Conservation (phyloP, 805 yeast species). For the Ogataea parapolymorpha region DNA sequence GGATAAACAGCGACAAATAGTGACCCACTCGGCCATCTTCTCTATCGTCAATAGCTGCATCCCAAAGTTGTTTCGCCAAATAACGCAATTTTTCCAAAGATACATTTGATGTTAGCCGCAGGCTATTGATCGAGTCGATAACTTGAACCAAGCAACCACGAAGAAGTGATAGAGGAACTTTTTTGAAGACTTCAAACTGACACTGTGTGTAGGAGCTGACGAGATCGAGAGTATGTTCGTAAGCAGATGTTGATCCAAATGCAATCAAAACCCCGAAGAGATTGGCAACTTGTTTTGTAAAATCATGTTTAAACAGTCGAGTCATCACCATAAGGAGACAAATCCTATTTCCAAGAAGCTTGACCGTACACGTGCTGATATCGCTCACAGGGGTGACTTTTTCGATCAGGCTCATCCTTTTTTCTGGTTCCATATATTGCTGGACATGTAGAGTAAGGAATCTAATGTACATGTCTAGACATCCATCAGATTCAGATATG, state of each 20-base stretch:
- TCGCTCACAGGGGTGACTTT: constrained; percentile 34
- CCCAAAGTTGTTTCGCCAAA: constrained; percentile 8
- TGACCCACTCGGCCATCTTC: background rate
- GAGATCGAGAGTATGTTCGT: constrained; percentile 13
- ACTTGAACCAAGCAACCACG: constrained; percentile 16
- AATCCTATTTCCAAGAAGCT: constrained; percentile 28
- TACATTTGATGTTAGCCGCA: constrained; percentile 1
- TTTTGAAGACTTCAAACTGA: constrained; percentile 11
- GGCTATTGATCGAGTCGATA: constrained; percentile 16
- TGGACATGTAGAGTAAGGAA: constrained; percentile 24
- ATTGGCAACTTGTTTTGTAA: constrained; percentile 20
- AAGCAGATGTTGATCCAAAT: constrained; percentile 11
- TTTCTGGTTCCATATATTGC: constrained; percentile 15
- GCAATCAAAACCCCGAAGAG: constrained; percentile 19
- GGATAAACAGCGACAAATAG: background rate
- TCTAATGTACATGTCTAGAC: constrained; percentile 32
- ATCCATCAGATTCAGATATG: constrained; percentile 26
- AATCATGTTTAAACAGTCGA: constrained; percentile 28
- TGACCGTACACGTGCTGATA: constrained; percentile 23
- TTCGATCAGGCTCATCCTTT: constrained; percentile 26
- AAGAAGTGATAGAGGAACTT: constrained; percentile 20
- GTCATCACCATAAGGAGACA: constrained; percentile 31
- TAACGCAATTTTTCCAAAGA: constrained; percentile 12
- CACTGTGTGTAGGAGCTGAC: constrained; percentile 13
- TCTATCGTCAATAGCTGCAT: constrained; percentile 2